Evolutionary conservation across 1,284 basidiomycete species (phyloP).

Genomic region (Malassezia dermatis): DNA sequence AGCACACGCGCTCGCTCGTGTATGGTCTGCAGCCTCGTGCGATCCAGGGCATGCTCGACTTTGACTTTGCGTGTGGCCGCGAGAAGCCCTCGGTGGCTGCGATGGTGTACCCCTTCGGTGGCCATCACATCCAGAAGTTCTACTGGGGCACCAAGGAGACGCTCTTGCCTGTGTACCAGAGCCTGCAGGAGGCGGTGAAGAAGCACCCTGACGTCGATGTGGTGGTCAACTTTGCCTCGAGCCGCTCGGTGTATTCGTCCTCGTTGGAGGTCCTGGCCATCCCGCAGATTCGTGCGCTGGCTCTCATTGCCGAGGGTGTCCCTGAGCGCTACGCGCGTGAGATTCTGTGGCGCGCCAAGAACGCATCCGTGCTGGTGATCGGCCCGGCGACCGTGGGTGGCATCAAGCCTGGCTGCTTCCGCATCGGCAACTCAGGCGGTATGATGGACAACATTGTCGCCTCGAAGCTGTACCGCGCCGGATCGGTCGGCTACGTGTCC

Average conservation of each 20-base stretch:
- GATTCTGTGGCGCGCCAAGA: constrained; percentile 77
- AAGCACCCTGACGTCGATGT: constrained; percentile 97
- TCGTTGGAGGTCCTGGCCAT: constrained; percentile 77
- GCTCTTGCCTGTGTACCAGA: constrained; percentile 91
- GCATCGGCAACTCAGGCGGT: constrained; percentile 98
- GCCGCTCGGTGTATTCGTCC: constrained; percentile 84
- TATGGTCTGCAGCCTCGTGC: constrained; percentile 97
- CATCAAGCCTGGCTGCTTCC: constrained; percentile 99
- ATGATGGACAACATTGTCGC: constrained; percentile 99
- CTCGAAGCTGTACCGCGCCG: constrained; percentile 94
- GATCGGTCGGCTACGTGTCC: constrained; percentile 95
- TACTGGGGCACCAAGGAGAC: constrained; percentile 99
- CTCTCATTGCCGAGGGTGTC: constrained; percentile 95
- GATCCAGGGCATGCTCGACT: constrained; percentile 99
- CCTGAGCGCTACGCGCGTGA: constrained; percentile 94
- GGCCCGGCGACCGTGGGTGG: constrained; percentile 98
- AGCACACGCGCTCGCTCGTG: constrained; percentile 82
- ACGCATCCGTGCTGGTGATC: constrained; percentile 84
- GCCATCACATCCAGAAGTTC: constrained; percentile 99
- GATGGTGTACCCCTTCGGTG: constrained; percentile 99
- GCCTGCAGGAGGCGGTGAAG: constrained; percentile 76
- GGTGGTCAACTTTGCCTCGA: constrained; percentile 94
- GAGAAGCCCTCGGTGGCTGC: constrained; percentile 86
- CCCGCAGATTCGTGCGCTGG: constrained; percentile 66
- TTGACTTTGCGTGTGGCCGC: constrained; percentile 95